These are phyloP conservation scores for Komagataella ulmi DNA, from an alignment of 805 yeast species.

Conservation along the genomic window DNA sequence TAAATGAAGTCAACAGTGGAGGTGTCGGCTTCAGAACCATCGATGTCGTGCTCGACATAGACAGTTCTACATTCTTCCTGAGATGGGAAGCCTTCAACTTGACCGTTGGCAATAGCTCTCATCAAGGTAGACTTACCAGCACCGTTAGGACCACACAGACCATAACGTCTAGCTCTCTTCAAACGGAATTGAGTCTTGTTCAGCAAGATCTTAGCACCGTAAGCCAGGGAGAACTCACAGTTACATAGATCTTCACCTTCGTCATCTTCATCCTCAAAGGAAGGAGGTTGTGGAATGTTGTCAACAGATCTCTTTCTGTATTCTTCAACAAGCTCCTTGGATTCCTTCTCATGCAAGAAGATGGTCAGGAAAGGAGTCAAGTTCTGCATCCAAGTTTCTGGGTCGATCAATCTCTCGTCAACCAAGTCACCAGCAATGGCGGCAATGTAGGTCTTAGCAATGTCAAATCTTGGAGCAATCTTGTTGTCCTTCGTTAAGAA, in stretches of 20 bases:
- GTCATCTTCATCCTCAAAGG: constrained; percentile 84
- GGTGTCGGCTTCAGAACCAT: constrained; percentile 95
- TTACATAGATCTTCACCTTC: constrained; percentile 99
- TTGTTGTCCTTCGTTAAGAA: constrained; percentile 56
- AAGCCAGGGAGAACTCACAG: constrained; percentile 99
- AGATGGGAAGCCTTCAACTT: constrained; percentile 99
- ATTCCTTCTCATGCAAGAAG: constrained; percentile 86
- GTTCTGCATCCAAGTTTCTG: constrained; percentile 80
- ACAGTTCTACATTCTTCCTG: constrained; percentile 99
- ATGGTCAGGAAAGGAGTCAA: constrained; percentile 91
- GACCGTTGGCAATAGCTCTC: constrained; percentile 86
- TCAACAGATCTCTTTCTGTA: constrained; percentile 94
- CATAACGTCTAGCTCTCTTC: constrained; percentile 97
- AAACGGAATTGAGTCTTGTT: constrained; percentile 98
- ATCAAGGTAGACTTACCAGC: constrained; percentile 96
- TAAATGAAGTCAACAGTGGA: constrained; percentile 86
- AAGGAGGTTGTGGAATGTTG: constrained; percentile 95
- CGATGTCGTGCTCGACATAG: constrained; percentile 99
- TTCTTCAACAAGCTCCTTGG: constrained; percentile 83
- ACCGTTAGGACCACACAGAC: constrained; percentile 95
- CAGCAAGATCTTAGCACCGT: constrained; percentile 99
- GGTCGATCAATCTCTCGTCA: constrained; percentile 94
- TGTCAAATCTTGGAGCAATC: constrained; percentile 65
- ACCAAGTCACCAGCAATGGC: constrained; percentile 98
- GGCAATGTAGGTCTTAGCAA: constrained; percentile 74